These are phyloP conservation scores for Microbotryum violaceum DNA, from an alignment of 1,284 basidiomycete genomes.

Conservation along the genomic window DNA sequence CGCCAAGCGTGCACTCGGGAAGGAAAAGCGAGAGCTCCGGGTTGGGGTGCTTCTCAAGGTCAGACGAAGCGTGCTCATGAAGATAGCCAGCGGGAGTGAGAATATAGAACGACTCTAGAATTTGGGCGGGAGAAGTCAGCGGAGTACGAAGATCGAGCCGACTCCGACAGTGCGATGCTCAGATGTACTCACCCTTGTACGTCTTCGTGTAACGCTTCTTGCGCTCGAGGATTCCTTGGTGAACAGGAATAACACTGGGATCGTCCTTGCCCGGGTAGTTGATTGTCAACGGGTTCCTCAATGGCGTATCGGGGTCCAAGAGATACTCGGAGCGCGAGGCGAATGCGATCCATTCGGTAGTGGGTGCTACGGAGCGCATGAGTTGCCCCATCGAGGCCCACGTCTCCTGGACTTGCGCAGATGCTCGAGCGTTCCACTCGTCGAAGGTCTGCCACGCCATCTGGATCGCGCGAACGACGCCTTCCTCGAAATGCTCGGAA, in stretches of 20 bases:
- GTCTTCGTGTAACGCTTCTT: conserved; percentile 93
- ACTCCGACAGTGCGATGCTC: not conserved
- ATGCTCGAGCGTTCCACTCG: conserved; percentile 89
- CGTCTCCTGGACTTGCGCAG: conserved; percentile 66
- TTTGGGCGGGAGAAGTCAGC: not conserved
- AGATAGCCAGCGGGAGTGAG: conserved; percentile 93
- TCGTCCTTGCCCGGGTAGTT: conserved; percentile 91
- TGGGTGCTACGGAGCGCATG: conserved; percentile 79
- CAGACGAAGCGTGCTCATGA: conserved; percentile 58
- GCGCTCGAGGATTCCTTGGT: conserved; percentile 85
- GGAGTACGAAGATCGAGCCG: not conserved
- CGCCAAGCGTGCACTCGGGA: conserved; percentile 90
- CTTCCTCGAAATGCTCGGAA: conserved; percentile 93
- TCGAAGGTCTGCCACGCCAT: conserved; percentile 96
- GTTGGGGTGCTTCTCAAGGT: conserved; percentile 54
- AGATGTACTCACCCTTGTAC: conserved; percentile 50
- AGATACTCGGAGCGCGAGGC: conserved; percentile 90
- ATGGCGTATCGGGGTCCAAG: conserved; percentile 90
- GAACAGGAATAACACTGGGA: conserved; percentile 76
- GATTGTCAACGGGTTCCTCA: conserved; percentile 56
- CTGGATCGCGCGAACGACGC: conserved; percentile 89
- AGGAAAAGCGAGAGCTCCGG: conserved; percentile 88
- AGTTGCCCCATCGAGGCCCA: conserved; percentile 67
- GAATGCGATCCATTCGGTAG: conserved; percentile 95
- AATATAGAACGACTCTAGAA: conserved; percentile 74